These are phyloP conservation scores for Monilinia polystroma DNA, from an alignment of 2,329 filamentous ascomycete species.

Conservation along the genomic window DNA sequence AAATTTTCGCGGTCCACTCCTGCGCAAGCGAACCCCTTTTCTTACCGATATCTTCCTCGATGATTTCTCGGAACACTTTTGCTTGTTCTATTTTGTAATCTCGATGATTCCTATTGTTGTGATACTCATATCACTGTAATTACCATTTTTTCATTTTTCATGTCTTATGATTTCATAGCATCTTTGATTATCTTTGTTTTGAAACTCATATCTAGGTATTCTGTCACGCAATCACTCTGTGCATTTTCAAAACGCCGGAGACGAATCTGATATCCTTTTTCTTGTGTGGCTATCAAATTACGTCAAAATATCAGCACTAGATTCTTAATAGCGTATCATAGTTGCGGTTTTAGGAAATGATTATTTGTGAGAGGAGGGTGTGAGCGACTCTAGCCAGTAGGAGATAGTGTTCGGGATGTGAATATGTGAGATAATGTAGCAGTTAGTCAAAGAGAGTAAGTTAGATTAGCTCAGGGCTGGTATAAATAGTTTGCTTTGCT, in stretches of 20 bases:
- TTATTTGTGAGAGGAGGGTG: not conserved
- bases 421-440: not conserved
- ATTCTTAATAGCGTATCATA: not conserved
- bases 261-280: not conserved
- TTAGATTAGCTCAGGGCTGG: not conserved
- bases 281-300: not conserved
- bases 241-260: not conserved
- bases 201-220: not conserved
- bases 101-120: not conserved
- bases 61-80: not conserved
- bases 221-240: not conserved
- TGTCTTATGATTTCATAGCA: not conserved
- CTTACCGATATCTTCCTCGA: not conserved
- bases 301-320: conserved; percentile 1
- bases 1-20: not conserved
- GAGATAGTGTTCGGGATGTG: not conserved
- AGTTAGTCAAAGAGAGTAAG: not conserved
- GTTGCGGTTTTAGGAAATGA: not conserved
- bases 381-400: not conserved
- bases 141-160: not conserved
- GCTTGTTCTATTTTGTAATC: too few relatives aligned
- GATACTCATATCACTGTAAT: not conserved
- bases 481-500: not conserved
- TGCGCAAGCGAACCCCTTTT: conserved; percentile 20
- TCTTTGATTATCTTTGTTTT: not conserved